Conservation (phyloP, 1,284 basidiomycete genomes). For the Waitea zeae region DNA sequence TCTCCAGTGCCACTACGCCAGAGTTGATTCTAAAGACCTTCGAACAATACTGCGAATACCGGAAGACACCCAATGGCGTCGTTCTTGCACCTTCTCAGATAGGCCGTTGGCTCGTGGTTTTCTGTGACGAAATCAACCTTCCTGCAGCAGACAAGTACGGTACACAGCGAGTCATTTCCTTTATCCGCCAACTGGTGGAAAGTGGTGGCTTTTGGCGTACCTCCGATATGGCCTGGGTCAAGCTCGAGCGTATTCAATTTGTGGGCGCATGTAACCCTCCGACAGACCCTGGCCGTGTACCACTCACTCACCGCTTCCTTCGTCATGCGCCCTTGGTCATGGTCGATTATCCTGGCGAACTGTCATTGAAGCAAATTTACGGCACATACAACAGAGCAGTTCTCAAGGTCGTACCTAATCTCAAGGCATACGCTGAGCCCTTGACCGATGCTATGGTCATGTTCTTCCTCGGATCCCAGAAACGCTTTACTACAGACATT, state of each 20-base stretch:
- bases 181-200: conserved; percentile 95
- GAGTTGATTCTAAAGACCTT: conserved; percentile 98
- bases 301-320: conserved; percentile 91
- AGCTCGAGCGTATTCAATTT: conserved; percentile 95
- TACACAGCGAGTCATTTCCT: conserved; percentile 96
- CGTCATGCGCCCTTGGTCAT: conserved; percentile 98
- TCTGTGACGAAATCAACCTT: conserved; percentile 99
- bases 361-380: conserved; percentile 97
- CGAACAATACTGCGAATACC: conserved; percentile 98
- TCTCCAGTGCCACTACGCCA: conserved; percentile 97
- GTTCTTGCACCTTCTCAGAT: conserved; percentile 89
- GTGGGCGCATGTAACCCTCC: conserved; percentile 99
- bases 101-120: conserved; percentile 95
- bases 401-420: conserved; percentile 88
- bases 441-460: conserved; percentile 96
- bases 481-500: conserved; percentile 84
- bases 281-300: conserved; percentile 99
- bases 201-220: conserved; percentile 92
- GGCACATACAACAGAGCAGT: conserved; percentile 96
- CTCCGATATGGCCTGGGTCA: conserved; percentile 93
- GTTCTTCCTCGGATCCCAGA: conserved; percentile 90
- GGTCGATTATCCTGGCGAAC: conserved; percentile 98
- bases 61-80: conserved; percentile 95
- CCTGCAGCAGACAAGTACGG: conserved; percentile 97
- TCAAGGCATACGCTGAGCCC: conserved; percentile 86